Base-by-base conservation (phyloP, 2,329 filamentous ascomycete genomes). In the Fusarium mexicanum region DNA sequence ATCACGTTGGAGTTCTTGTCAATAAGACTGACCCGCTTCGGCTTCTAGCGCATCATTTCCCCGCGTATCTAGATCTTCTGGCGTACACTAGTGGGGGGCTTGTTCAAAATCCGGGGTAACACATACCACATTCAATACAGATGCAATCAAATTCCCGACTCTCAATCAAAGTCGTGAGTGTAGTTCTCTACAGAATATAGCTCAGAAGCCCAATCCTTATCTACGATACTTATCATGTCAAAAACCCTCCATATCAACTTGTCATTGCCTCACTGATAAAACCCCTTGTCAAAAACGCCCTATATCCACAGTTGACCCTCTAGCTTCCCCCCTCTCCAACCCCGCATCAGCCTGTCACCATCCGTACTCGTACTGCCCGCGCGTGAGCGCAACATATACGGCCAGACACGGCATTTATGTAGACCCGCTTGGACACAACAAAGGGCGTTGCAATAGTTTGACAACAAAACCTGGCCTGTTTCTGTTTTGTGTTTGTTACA, bases 211-310 rank as follows among this genome's bases (percentile, higher is more conserved):
- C 16, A 16, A 8, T 31, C 22, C 59, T 31, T 24, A 37, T 29
- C 6, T 35, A 22, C 5, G n/a, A 18, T 20, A 7, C 24, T 37
- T 31, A 24, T 50, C 57, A 60, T 18, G 2, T 18, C 26, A 37
- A 69, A 13, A 20, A 11, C 13, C 22, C 43, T 33, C 48, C 4
- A 41, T 22, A 6, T 24, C 48, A 35, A 31, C 26, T 24, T 33
- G 41, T 31, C 47, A 64, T 69, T 33, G 33, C 35, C 14, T 62
- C 31, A 38, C 22, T 22, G 17, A 47, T 29, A 38, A 47, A 57
- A 59, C 20, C 24, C 43, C 72, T 75, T 75, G 72, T 74, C 72
- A 74, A 74, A 72, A 74, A 69, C 72, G 72, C 72, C 72, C 72
- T 74, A 75, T 72, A 44, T 43, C 71, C 71, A 71, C 64, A 61